Conservation (phyloP, 495 filamentous ascomycete genomes). For the Rhizodiscina lignyota region DNA sequence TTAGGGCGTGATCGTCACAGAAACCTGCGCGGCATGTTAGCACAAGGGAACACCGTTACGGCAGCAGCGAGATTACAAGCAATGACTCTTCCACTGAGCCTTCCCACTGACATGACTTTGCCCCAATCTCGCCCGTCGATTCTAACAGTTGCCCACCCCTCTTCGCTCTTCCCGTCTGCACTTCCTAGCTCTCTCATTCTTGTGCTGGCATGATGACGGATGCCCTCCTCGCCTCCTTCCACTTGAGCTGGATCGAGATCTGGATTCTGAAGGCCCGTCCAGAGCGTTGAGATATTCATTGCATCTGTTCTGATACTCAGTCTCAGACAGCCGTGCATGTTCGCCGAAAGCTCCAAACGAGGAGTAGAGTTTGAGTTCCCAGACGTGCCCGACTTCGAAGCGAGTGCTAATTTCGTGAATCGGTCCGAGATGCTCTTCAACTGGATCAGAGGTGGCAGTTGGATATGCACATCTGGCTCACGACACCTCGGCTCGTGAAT, state of each 20-base stretch:
- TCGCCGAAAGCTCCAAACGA: slow-evolving; percentile 67
- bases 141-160: slow-evolving; percentile 68
- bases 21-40: slow-evolving; percentile 31
- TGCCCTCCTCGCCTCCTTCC: slow-evolving; percentile 39
- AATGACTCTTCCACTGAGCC: slow-evolving; percentile 76
- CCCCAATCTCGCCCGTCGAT: slow-evolving; percentile 91
- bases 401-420: slow-evolving; percentile 61
- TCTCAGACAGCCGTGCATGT: slow-evolving; percentile 74
- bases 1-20: slow-evolving; percentile 62
- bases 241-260: slow-evolving; percentile 61
- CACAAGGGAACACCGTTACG: slow-evolving; percentile 1
- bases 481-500: slow-evolving; percentile 80
- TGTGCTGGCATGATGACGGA: slow-evolving; percentile 58
- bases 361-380: slow-evolving; percentile 23
- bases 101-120: slow-evolving; percentile 71
- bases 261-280: slow-evolving; percentile 71
- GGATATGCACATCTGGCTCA: slow-evolving; percentile 88
- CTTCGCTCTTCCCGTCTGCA: slow-evolving; percentile 35
- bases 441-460: slow-evolving; percentile 65
- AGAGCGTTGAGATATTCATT: slow-evolving; percentile 63
- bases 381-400: slow-evolving; percentile 19
- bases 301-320: slow-evolving; percentile 63
- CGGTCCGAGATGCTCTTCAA: slow-evolving; percentile 85
- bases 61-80: slow-evolving; percentile 42
- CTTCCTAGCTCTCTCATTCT: slow-evolving; percentile 36